phyloP scores from a whole-genome alignment of 768 basidiomycete species.

The Pisolithus marmoratus region DNA sequence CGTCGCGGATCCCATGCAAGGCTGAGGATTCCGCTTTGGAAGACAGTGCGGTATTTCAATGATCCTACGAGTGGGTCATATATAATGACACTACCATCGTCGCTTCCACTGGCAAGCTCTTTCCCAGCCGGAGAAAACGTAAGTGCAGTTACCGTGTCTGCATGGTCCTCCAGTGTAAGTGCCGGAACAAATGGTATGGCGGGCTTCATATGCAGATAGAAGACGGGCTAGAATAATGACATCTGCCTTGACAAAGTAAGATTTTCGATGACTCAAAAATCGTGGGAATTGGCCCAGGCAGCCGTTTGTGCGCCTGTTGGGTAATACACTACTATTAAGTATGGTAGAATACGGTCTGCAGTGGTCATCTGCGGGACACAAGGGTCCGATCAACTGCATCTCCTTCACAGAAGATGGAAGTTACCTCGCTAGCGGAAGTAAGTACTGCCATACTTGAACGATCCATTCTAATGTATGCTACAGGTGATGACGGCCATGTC shows the following conservation, averaged over 20 bases:
- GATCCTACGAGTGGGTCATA: conserved; percentile 1
- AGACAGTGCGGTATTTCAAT: not conserved
- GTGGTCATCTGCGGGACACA: not conserved
- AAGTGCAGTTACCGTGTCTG: not conserved
- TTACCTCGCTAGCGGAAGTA: not conserved
- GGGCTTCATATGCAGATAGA: too few relatives aligned
- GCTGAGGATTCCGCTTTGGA: not conserved
- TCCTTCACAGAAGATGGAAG: conserved; percentile 1
- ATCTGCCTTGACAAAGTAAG: too few relatives aligned
- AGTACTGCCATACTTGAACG: not conserved
- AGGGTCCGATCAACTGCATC: not conserved
- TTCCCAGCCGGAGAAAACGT: conserved; percentile 2
- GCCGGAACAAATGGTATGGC: not conserved
- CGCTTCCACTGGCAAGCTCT: not conserved
- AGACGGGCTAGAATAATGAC: too few relatives aligned
- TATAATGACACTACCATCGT: conserved; percentile 2
- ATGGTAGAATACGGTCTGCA: conserved; percentile 2
- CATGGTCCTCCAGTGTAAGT: not conserved
- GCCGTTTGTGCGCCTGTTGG: too few relatives aligned
- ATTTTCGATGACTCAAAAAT: too few relatives aligned
- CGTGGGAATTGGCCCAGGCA: too few relatives aligned
- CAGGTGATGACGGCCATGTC: conserved; percentile 3
- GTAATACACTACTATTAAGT: not conserved
- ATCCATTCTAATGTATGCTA: not conserved
- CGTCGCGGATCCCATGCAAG: not conserved